Conservation (phyloP, 257 asterid species). For the Echium plantagineum region DNA sequence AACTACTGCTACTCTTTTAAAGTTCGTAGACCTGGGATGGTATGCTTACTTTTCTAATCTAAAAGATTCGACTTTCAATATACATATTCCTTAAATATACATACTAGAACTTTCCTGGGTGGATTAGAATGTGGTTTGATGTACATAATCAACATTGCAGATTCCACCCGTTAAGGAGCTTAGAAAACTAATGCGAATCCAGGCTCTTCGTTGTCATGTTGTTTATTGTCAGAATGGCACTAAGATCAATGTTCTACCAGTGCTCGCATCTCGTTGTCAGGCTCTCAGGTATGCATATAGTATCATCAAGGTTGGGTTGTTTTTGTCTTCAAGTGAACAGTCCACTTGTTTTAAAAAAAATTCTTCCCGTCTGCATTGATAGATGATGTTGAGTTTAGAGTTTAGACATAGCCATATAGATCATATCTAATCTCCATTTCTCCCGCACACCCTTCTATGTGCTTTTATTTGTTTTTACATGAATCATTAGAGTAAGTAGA, state of each 20-base stretch:
- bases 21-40: constrained; percentile 72
- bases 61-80: too few relatives aligned
- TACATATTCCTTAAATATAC: too few relatives aligned
- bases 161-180: constrained; percentile 69
- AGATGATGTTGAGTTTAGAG: too few relatives aligned
- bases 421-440: too few relatives aligned
- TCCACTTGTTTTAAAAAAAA: too few relatives aligned
- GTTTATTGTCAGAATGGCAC: constrained; percentile 79
- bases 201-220: constrained; percentile 93
- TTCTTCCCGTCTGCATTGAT: too few relatives aligned
- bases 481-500: too few relatives aligned
- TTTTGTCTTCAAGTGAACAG: background rate
- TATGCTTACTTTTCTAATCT: constrained; percentile 17
- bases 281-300: constrained; percentile 62
- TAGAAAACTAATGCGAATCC: constrained; percentile 82
- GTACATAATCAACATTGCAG: constrained; percentile 27
- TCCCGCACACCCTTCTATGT: too few relatives aligned
- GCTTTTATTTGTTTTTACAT: too few relatives aligned
- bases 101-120: too few relatives aligned
- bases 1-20: constrained; percentile 93
- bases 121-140: background rate
- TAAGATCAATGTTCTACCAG: constrained; percentile 83
- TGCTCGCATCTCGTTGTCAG: constrained; percentile 94
- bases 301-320: background rate
- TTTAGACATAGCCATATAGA: too few relatives aligned